Percentiles rank a stretch among this genome's conserved stretches.
Evolutionary conservation across 1,284 basidiomycete species (phyloP).

Genomic region (Meira miltonrushii): DNA sequence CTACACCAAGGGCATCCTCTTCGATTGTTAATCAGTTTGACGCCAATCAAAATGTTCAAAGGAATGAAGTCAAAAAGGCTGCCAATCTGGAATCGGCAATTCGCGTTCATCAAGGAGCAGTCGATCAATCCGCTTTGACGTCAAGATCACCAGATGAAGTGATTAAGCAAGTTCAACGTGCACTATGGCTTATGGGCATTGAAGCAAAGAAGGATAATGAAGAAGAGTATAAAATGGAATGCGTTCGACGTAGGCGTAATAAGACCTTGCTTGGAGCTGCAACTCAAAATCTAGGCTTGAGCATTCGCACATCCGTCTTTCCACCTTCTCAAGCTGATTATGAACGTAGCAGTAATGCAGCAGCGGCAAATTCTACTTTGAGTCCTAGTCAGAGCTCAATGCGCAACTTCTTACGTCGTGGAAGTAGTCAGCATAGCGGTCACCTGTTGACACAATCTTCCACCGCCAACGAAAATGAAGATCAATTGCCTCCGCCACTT

Average conservation of each 20-base stretch:
- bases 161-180: constrained; percentile 73
- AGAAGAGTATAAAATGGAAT: constrained; percentile 59
- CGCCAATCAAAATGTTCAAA: not conserved
- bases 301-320: constrained; percentile 44
- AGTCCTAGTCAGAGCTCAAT: constrained; percentile 27
- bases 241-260: constrained; percentile 42
- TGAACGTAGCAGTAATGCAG: constrained; percentile 24
- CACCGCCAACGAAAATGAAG: not conserved
- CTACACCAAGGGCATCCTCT: constrained; percentile 35
- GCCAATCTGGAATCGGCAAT: constrained; percentile 52
- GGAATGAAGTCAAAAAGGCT: not conserved
- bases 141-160: constrained; percentile 77
- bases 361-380: constrained; percentile 15
- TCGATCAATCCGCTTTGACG: constrained; percentile 86
- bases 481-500: constrained; percentile 31
- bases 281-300: constrained; percentile 36
- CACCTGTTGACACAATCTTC: constrained; percentile 15
- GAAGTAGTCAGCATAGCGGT: constrained; percentile 21
- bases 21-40: constrained; percentile 4
- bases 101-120: constrained; percentile 81
- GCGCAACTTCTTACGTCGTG: constrained; percentile 37
- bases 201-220: constrained; percentile 76
- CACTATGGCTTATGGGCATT: constrained; percentile 82
- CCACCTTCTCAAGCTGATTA: constrained; percentile 42
- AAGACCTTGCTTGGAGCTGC: constrained; percentile 38